These are phyloP conservation scores for Floccularia luteovirens DNA, from an alignment of 768 basidiomycete species.

Conservation along the genomic window DNA sequence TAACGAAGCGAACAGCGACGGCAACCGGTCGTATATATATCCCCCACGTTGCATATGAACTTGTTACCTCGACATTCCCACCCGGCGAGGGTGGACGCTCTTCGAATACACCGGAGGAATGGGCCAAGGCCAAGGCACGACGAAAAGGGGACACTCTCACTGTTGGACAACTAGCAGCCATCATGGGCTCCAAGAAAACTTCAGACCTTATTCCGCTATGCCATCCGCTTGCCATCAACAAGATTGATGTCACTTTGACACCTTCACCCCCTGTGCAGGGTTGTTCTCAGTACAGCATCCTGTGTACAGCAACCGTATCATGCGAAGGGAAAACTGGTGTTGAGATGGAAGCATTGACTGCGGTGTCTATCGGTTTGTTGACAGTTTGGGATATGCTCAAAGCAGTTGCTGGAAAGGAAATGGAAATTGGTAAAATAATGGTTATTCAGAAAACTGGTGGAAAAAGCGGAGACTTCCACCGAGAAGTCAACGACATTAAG, in stretches of 20 bases:
- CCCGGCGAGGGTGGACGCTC: slow-evolving; percentile 9
- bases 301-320: slow-evolving; percentile 61
- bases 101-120: slow-evolving; percentile 14
- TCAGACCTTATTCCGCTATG: slow-evolving; percentile 82
- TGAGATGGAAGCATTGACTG: slow-evolving; percentile 92
- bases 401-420: slow-evolving; percentile 81
- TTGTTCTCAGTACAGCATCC: slow-evolving; percentile 35
- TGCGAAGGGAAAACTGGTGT: slow-evolving; percentile 82
- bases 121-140: slow-evolving; percentile 40
- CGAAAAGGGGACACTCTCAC: slow-evolving; percentile 67
- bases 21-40: slow-evolving; percentile 71
- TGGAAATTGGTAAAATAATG: slow-evolving; percentile 66
- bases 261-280: slow-evolving; percentile 25
- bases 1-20: slow-evolving; percentile 62
- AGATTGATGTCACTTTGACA: slow-evolving; percentile 55
- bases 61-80: slow-evolving; percentile 41
- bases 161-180: slow-evolving; percentile 77
- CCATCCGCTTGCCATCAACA: slow-evolving; percentile 72
- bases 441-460: slow-evolving; percentile 70
- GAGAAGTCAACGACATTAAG: slow-evolving; percentile 9
- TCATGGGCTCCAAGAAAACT: slow-evolving; percentile 85
- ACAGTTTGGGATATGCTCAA: slow-evolving; percentile 96
- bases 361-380: slow-evolving; percentile 68
- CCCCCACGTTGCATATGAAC: slow-evolving; percentile 53
- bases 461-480: slow-evolving; percentile 60